Evolutionary conservation across 306 rosid species (phyloP).

Genomic region (Lathyrus oleraceus): DNA sequence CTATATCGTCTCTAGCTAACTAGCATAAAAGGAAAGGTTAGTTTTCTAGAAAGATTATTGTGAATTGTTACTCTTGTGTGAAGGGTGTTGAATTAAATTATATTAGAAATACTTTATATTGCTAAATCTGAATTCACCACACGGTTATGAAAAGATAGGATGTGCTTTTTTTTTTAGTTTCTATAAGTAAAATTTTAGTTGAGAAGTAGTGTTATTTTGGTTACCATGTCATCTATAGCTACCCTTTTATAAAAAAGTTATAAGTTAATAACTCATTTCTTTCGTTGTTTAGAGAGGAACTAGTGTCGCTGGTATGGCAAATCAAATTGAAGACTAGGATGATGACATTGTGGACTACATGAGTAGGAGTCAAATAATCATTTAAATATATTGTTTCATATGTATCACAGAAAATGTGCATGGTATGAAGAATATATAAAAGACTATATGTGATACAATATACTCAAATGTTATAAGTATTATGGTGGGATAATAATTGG

Average conservation of each 20-base stretch:
- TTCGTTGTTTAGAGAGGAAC: not conserved
- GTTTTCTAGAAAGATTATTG: too few relatives aligned
- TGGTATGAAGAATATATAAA: too few relatives aligned
- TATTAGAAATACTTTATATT: slow-evolving; percentile 4
- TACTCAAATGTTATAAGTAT: too few relatives aligned
- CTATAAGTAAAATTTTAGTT: slow-evolving; percentile 16
- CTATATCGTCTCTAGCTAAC: not conserved
- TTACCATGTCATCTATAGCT: slow-evolving; percentile 16
- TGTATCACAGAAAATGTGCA: too few relatives aligned
- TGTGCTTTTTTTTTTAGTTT: not conserved
- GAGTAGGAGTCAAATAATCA: too few relatives aligned
- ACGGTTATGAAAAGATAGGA: not conserved
- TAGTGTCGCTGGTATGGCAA: not conserved
- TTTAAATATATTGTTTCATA: too few relatives aligned
- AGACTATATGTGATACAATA: too few relatives aligned
- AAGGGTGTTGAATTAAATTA: not conserved
- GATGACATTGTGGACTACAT: not conserved
- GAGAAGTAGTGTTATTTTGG: slow-evolving; percentile 32
- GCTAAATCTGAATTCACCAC: not conserved
- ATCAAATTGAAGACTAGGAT: not conserved
- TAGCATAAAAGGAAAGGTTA: not conserved
- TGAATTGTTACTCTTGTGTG: too few relatives aligned
- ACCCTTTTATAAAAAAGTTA: slow-evolving; percentile 5
- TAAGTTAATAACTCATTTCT: not conserved
- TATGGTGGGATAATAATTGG: too few relatives aligned